Evolutionary conservation across 164 flowering plant genomes (phyloP).

Genomic region (Cinnamomum chago): DNA sequence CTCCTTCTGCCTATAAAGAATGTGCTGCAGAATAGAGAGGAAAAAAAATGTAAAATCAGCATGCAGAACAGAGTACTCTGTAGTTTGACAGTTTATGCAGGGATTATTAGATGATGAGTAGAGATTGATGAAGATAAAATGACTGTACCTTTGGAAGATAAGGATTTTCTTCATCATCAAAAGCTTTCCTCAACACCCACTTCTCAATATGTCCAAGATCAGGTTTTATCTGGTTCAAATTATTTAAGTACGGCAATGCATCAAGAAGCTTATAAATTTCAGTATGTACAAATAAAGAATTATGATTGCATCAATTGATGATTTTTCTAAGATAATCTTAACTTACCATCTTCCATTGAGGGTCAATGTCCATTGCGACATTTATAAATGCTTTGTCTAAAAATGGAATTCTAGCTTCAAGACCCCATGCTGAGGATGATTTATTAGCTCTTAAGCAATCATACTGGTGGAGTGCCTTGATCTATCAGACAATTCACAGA

Average conservation of each 20-base stretch:
- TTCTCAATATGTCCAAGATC: conserved; percentile 92
- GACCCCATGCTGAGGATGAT: conserved; percentile 97
- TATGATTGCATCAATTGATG: not conserved
- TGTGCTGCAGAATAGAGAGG: conserved; percentile 52
- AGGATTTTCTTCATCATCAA: conserved; percentile 92
- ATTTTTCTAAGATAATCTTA: not conserved
- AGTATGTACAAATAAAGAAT: not conserved
- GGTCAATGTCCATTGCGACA: conserved; percentile 87
- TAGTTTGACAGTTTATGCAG: not conserved
- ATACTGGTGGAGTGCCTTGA: conserved; percentile 56
- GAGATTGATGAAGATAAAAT: not conserved
- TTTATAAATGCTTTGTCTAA: conserved; percentile 79
- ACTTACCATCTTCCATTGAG: conserved; percentile 91
- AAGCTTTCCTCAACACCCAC: conserved; percentile 95
- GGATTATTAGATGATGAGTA: not conserved
- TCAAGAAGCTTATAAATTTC: not conserved
- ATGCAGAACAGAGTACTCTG: not conserved
- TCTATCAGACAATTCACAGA: conserved; percentile 36
- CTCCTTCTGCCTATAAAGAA: conserved; percentile 95
- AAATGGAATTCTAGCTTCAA: conserved; percentile 97
- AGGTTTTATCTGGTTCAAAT: conserved; percentile 55
- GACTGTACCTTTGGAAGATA: conserved; percentile 83
- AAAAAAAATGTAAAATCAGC: not conserved
- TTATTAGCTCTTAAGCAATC: conserved; percentile 98
- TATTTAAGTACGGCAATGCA: not conserved